Base-by-base conservation (phyloP, 805 yeast species). In the Kockiozyma suomiensis region DNA sequence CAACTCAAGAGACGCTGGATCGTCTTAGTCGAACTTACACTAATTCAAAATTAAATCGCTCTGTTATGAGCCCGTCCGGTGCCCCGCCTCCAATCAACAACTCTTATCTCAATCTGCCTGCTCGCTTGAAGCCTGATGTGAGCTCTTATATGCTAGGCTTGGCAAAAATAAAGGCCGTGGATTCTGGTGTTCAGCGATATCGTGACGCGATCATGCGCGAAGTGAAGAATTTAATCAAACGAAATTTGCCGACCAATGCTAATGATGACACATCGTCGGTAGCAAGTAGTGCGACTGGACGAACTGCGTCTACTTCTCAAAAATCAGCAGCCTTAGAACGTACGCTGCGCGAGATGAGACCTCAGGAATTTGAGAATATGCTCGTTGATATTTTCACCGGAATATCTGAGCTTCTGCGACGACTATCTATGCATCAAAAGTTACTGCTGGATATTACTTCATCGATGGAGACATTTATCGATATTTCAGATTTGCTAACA, bases 341-440 rank as follows among this genome's bases (percentile, higher is more conserved):
- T 2, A 61, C 77, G 50, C 81, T 94, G 51, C 83, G 85, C 64
- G 81, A 82, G 1, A 79, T 90, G 79, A 79, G 90, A 0, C 87
- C 94, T 0, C 73, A 75, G 13, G 97, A 90, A 59, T 91, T 91
- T 70, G 90, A 88, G 68, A 76, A 74, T 1, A 86, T 91, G 89
- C 71, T 90, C 45, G 72, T 79, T 1, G 76, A 75, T 30, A 85
- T 85, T 3, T 89, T 82, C 66, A 74, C 88, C 0, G 80, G 82
- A 21, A 77, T 87, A 2, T 83, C 90, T 0, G 96, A 88, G 68
- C 85, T 90, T 19, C 75, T 91, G 26, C 77, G 93, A 63, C 80
- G 96, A 59, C 75, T 92, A 32, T 83, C 89, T 0, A 76, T 82
- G 7, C 97, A 91, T 59, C 96, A 91, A 70, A 91, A 90, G 71